Conservation (phyloP, 2,329 filamentous ascomycete species). For the Aspergillus jensenii region DNA sequence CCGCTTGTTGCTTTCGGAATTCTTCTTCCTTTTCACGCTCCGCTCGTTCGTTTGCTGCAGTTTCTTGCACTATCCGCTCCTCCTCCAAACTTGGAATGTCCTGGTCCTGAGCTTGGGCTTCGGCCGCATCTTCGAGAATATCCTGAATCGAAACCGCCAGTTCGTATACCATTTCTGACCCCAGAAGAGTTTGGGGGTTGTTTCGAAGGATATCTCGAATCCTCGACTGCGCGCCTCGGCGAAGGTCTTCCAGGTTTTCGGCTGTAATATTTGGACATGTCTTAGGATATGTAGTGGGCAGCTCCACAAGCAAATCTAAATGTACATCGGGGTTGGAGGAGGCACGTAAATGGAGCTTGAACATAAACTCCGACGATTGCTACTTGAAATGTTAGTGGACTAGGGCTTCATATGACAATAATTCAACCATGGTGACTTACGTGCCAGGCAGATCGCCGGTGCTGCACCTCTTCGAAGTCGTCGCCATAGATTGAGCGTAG, state of each 20-base stretch:
- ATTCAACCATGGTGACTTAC: constrained; percentile 49
- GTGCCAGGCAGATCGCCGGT: constrained; percentile 77
- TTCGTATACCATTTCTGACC: constrained; percentile 66
- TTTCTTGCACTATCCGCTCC: constrained; percentile 81
- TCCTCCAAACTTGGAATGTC: constrained; percentile 84
- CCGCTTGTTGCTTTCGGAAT: constrained; percentile 41
- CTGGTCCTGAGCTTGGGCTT: constrained; percentile 70
- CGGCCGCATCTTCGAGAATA: constrained; percentile 81
- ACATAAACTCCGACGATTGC: constrained; percentile 76
- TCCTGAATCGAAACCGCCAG: constrained; percentile 63
- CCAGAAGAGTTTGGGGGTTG: constrained; percentile 64
- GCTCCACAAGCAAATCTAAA: constrained; percentile 71
- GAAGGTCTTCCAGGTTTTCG: constrained; percentile 63
- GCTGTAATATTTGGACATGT: constrained; percentile 71
- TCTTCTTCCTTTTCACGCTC: constrained; percentile 53
- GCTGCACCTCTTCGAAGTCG: constrained; percentile 75
- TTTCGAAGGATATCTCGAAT: constrained; percentile 68
- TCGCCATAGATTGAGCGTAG: constrained; percentile 86
- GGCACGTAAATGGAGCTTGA: constrained; percentile 76
- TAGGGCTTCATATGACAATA: background rate
- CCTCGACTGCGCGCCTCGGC: constrained; percentile 69
- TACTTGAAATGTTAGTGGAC: constrained; percentile 32
- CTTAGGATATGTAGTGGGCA: constrained; percentile 90
- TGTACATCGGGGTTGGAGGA: constrained; percentile 70
- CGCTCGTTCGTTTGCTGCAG: constrained; percentile 59